Conservation (phyloP, 108 stramenopile genomes). For the Fistulifera solaris region DNA sequence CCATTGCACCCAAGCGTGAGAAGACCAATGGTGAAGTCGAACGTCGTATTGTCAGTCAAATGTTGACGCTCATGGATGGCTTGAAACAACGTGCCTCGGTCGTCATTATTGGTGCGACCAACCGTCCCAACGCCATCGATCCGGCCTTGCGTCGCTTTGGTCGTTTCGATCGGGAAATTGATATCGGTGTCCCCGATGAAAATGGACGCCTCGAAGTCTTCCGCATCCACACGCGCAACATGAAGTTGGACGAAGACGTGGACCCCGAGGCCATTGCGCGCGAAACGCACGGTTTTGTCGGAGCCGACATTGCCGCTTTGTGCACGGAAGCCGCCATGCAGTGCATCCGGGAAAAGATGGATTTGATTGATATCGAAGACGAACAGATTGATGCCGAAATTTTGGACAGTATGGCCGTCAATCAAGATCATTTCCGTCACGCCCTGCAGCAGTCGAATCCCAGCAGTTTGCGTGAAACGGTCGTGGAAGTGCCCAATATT, state of each 20-base stretch:
- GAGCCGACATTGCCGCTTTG: slow-evolving; percentile 99
- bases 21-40: slow-evolving; percentile 99
- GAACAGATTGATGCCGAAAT: slow-evolving; percentile 99
- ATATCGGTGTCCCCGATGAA: slow-evolving; percentile 99
- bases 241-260: slow-evolving; percentile 99
- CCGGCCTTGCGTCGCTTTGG: slow-evolving; percentile 98
- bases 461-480: slow-evolving; percentile 94
- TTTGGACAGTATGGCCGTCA: slow-evolving; percentile 97
- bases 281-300: slow-evolving; percentile 99
- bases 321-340: slow-evolving; percentile 99
- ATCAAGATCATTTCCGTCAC: slow-evolving; percentile 97
- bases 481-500: slow-evolving; percentile 99
- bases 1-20: slow-evolving; percentile 98
- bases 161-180: slow-evolving; percentile 99
- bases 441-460: slow-evolving; percentile 96
- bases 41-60: slow-evolving; percentile 95
- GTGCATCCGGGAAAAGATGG: slow-evolving; percentile 99
- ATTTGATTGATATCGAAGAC: slow-evolving; percentile 99
- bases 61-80: slow-evolving; percentile 99
- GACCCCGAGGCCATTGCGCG: slow-evolving; percentile 95
- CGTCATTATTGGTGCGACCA: slow-evolving; percentile 98
- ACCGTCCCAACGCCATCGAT: slow-evolving; percentile 93
- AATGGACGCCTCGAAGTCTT: slow-evolving; percentile 99
- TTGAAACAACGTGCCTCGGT: slow-evolving; percentile 93
- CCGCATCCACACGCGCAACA: slow-evolving; percentile 99